Conservation (phyloP, 768 basidiomycete genomes). For the Collybia nuda region DNA sequence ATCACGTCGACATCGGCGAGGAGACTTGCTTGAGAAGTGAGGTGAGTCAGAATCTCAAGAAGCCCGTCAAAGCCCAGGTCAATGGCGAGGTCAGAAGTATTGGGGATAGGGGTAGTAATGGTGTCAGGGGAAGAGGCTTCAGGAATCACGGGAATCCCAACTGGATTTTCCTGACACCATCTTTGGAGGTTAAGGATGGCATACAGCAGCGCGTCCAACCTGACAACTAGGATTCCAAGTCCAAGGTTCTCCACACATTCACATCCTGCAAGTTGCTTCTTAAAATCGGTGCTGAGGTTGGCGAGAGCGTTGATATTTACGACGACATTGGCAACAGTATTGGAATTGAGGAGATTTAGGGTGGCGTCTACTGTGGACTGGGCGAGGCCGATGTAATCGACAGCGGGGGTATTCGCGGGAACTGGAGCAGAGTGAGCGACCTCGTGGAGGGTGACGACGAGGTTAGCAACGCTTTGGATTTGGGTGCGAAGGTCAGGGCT, state of each 20-base stretch:
- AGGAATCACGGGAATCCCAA: background rate
- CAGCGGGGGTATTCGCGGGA: background rate
- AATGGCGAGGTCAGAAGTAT: background rate
- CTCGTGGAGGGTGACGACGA: background rate
- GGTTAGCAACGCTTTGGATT: background rate
- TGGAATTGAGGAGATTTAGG: background rate
- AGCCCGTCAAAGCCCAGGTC: background rate
- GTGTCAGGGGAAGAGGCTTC: background rate
- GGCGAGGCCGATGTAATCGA: background rate
- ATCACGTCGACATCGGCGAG: background rate
- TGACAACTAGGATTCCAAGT: background rate
- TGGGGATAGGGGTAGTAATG: background rate
- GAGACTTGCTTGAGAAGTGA: background rate
- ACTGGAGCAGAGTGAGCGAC: background rate
- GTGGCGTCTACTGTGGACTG: background rate
- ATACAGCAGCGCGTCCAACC: background rate
- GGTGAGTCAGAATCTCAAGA: background rate
- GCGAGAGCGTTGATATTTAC: background rate
- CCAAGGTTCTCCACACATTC: background rate
- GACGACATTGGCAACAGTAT: background rate
- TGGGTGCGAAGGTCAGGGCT: background rate
- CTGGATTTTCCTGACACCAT: background rate
- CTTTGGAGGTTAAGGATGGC: background rate
- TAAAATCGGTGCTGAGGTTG: background rate
- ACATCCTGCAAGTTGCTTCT: background rate